Evolutionary conservation across 2,329 filamentous ascomycete genomes (phyloP).

Genomic region (Cercospora zeina): DNA sequence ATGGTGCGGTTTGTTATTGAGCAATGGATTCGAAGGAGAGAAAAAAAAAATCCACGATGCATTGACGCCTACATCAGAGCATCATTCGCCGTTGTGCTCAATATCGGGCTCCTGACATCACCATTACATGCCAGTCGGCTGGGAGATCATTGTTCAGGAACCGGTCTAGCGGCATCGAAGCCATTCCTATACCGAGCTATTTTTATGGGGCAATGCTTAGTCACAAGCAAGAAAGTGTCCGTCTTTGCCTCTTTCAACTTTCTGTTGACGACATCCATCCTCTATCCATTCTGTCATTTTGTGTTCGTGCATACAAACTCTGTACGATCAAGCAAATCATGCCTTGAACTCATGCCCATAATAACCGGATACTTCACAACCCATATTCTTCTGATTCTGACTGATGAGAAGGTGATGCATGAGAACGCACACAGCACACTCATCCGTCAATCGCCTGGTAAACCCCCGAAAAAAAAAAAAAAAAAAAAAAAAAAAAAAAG

Average conservation of each 20-base stretch:
- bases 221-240: neutral
- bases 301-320: too few relatives aligned
- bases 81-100: constrained; percentile 14
- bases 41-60: neutral
- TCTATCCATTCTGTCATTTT: too few relatives aligned
- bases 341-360: too few relatives aligned
- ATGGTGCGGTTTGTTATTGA: neutral
- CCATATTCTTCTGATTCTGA: too few relatives aligned
- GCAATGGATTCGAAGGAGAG: neutral
- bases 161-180: constrained; percentile 13
- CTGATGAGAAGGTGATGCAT: too few relatives aligned
- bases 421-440: too few relatives aligned
- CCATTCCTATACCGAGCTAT: neutral
- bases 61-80: constrained; percentile 8
- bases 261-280: constrained; percentile 14
- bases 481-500: too few relatives aligned
- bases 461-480: too few relatives aligned
- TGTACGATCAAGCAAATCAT: neutral
- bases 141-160: constrained; percentile 9
- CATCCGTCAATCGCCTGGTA: too few relatives aligned
- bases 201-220: neutral
- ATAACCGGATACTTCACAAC: too few relatives aligned
- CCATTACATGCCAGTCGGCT: constrained; percentile 16
- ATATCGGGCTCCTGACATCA: constrained; percentile 19
- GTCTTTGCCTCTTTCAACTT: neutral